Evolutionary conservation across 768 basidiomycete species (phyloP).

Genomic region (Pleurotus pulmonarius): DNA sequence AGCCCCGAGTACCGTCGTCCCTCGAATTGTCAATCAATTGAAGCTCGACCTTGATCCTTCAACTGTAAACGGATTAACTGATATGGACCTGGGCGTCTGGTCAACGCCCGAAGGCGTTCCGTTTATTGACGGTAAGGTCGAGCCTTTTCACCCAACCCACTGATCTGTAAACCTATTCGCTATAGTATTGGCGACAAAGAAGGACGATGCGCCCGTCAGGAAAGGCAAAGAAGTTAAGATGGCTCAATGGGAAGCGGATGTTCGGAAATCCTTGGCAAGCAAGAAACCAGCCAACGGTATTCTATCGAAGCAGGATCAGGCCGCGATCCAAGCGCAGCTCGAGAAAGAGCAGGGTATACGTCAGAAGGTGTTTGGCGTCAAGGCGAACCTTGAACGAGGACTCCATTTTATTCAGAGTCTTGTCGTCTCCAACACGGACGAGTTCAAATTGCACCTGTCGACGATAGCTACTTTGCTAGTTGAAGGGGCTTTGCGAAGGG

Average conservation of each 20-base stretch:
- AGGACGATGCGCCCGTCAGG: conserved; percentile 42
- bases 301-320: conserved; percentile 83
- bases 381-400: conserved; percentile 58
- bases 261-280: conserved; percentile 77
- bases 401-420: conserved; percentile 67
- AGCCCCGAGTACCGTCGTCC: conserved; percentile 63
- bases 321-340: conserved; percentile 79
- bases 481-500: conserved; percentile 56
- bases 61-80: conserved; percentile 59
- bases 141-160: background rate
- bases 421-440: conserved; percentile 42
- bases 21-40: conserved; percentile 67
- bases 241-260: conserved; percentile 92
- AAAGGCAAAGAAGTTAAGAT: conserved; percentile 91
- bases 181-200: conserved; percentile 62
- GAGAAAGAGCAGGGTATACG: conserved; percentile 75
- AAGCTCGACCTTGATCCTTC: conserved; percentile 58
- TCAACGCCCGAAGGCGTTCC: conserved; percentile 76
- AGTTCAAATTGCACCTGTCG: conserved; percentile 56
- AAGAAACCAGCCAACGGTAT: conserved; percentile 63
- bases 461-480: conserved; percentile 58
- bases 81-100: conserved; percentile 82
- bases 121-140: conserved; percentile 68
- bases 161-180: background rate
- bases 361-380: conserved; percentile 48